Conservation (phyloP, 2,329 filamentous ascomycete species). For the Apiospora rasikravindrae region DNA sequence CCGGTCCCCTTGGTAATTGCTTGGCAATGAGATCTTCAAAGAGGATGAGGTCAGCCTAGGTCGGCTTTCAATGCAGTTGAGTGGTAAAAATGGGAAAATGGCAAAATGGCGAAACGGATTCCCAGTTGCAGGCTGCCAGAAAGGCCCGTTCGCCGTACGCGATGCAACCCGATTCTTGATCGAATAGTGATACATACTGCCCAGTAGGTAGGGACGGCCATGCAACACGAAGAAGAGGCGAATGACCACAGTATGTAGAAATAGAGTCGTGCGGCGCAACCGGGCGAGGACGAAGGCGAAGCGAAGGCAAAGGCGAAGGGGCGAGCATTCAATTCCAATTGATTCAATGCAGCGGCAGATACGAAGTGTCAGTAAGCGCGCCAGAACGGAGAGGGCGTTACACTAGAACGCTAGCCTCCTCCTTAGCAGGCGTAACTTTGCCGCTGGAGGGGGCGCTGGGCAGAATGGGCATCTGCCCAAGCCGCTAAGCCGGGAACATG, state of each 20-base stretch:
- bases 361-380: neutral
- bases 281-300: too few relatives aligned
- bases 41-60: constrained; percentile 3
- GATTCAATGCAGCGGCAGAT: neutral
- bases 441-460: neutral
- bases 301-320: neutral
- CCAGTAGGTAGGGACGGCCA: too few relatives aligned
- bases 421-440: neutral
- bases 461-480: neutral
- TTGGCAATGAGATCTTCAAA: constrained; percentile 3
- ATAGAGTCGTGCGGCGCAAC: neutral
- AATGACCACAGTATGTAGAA: too few relatives aligned
- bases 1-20: constrained; percentile 13
- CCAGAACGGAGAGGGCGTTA: neutral
- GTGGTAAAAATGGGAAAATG: neutral
- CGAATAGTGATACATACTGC: too few relatives aligned
- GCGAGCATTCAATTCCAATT: neutral
- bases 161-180: neutral
- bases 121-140: too few relatives aligned
- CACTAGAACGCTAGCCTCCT: constrained; percentile 3
- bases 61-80: neutral
- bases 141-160: neutral
- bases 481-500: neutral
- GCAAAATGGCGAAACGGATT: neutral
- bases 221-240: too few relatives aligned